Evolutionary conservation across 2,329 filamentous ascomycete genomes (phyloP).

Genomic region (Pyricularia pennisetigena): DNA sequence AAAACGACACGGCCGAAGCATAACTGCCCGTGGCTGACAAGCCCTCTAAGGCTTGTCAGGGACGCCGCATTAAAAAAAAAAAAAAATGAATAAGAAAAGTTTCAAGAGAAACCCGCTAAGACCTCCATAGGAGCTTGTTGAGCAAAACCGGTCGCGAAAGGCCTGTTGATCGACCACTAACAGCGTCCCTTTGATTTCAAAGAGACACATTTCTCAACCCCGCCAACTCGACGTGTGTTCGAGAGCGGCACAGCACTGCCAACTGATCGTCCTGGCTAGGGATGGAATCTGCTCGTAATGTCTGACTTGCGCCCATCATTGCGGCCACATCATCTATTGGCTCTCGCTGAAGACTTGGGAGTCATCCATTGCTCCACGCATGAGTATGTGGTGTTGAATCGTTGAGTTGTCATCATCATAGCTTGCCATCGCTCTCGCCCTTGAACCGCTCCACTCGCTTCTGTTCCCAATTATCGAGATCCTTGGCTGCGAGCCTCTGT

Average conservation of each 20-base stretch:
- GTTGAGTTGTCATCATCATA: conserved; percentile 31
- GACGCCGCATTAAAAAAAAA: background rate
- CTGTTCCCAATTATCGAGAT: conserved; percentile 94
- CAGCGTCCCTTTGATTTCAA: background rate
- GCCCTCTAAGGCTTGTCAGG: background rate
- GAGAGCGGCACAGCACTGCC: background rate
- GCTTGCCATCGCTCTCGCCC: conserved; percentile 79
- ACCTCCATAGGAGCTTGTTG: background rate
- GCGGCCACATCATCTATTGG: background rate
- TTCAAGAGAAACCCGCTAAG: background rate
- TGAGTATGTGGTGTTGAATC: background rate
- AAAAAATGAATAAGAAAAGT: too few relatives aligned
- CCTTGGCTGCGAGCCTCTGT: conserved; percentile 74
- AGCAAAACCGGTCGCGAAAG: background rate
- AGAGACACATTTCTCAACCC: background rate
- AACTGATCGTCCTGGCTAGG: background rate
- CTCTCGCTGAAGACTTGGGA: background rate
- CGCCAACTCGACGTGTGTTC: background rate
- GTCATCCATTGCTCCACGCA: background rate
- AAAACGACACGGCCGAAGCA: background rate
- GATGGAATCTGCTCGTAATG: background rate
- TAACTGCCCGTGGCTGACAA: background rate
- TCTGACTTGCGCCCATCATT: background rate
- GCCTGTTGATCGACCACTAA: background rate
- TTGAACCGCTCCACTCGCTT: conserved; percentile 83